Evolutionary conservation across 225 moss, liverwort and hornwort genomes (phyloP), one percentile per base, ranked within the genome.

Genomic region (Pleurozium schreberi): DNA sequence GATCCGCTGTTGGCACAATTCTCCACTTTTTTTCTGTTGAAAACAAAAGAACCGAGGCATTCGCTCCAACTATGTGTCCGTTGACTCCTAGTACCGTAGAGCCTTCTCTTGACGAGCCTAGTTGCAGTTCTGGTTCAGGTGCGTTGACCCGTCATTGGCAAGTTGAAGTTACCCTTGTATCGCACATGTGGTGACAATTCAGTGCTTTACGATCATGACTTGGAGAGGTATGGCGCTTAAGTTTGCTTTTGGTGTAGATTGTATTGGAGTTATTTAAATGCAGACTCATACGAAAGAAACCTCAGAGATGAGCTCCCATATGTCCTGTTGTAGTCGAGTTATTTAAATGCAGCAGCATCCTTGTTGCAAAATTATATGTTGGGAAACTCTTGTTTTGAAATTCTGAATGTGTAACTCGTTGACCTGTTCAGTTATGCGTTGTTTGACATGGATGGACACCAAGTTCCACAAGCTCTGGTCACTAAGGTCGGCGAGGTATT

Each of bases 121-220:
- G 87, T 84, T 87, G 83, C 90, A 87, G 89, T 87, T 88, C 90
- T 49, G 76, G 75, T 92, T 88, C 90, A 89, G 91, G 93, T 93
- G 90, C 80, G 91, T 90, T 76, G 69, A 47, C 94, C 95, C 55
- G 90, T 99, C 67, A 95, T 99, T 87, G 92, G 95, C 84, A 96
- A 96, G 87, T 91, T 99, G n/a, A 89, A 91, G 61, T 74, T 99
- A 82, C 94, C 96, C 47, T 92, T 99, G 90, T 99, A 99, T 89
- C 95, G 99, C 64, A 99, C 99, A 31, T 95, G 99, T 91, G 99
- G 96, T 83, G 99, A 99, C 85, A 97, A 99, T 84, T 99, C 99
- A 81, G 96, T 97, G 30, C 91, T 99, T 49, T 99, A 97, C 86
- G 99, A 99, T 91, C 99, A 99, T 89, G 99, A 99, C 89, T 90